Evolutionary conservation across 2,329 filamentous ascomycete genomes (phyloP), one percentile per base, ranked within the genome.

Genomic region (Didymella glomerata): DNA sequence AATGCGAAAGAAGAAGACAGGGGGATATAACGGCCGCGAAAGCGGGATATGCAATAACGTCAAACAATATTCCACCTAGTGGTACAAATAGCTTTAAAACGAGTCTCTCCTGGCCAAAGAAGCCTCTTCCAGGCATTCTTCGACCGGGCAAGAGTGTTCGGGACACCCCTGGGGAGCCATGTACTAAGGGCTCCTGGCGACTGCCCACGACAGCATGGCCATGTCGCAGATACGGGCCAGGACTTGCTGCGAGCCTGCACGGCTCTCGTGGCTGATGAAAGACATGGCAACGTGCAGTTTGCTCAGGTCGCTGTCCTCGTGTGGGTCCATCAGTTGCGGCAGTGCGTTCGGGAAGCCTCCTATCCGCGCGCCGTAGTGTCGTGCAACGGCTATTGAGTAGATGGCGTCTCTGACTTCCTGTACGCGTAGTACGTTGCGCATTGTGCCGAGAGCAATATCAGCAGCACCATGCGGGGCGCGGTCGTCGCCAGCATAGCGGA

Each of bases 391-490:
- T 65, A 97, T 89, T 0, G 91, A 95, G 78, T 97, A 97, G 56
- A 97, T 86, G 18, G 97, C 89, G 74, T 97, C 93, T 52, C 93
- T 88, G 70, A 94, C 95, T 78, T 97, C 93, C 24, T 89, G 86
- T 47, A 90, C 90, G 66, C 92, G 90, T 13, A 97, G 83, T 22
- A 94, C 82, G 55, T 84, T 84, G 30, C 92, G 88, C 76, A 92
- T 86, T 50, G 84, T 83, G 4, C 77, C 77, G 28, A 97, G 80
- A 1, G 86, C 85, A 25, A 87, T 84, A 52, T 93, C 89, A 34
- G 92, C 85, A 53, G 84, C 82, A 67, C 83, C 86, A 57, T 78
- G 80, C 6, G 84, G 79, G 30, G 79, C 79, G 47, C 84, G 80
- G 36, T 88, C 84, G 59, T 90, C 86, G 62, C 88, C 85, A 28